Evolutionary conservation across 176 grass and related monocot species (phyloP).

Genomic region (Saccharum spontaneum): DNA sequence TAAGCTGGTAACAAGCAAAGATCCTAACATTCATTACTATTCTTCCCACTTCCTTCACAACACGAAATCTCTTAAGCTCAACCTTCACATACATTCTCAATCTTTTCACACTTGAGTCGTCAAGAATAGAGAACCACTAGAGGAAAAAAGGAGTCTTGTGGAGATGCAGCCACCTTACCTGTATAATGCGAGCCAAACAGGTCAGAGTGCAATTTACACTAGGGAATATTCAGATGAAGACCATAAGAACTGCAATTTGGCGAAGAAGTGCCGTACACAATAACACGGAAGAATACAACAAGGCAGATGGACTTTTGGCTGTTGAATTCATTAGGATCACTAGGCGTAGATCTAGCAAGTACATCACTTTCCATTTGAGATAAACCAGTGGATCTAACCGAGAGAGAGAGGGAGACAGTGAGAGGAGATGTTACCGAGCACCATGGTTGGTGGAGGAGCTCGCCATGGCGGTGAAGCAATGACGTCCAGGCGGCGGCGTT

Average conservation of each 20-base stretch:
- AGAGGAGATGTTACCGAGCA: too few species aligned
- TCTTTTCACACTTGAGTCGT: conserved; percentile 25
- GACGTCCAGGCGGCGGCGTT: too few species aligned
- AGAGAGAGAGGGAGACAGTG: too few species aligned
- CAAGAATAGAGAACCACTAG: conserved; percentile 25
- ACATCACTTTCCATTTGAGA: too few species aligned
- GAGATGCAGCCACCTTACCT: conserved; percentile 42
- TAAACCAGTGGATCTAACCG: too few species aligned
- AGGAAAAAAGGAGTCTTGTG: conserved; percentile 29
- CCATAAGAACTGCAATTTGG: neutral
- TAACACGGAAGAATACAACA: conserved; percentile 65
- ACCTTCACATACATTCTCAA: conserved; percentile 80
- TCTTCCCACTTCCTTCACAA: conserved; percentile 60
- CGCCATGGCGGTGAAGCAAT: too few species aligned
- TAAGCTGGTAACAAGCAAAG: conserved; percentile 71
- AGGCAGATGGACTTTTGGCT: conserved; percentile 61
- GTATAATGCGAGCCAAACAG: conserved; percentile 32
- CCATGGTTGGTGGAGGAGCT: too few species aligned
- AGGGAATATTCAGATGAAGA: conserved; percentile 23
- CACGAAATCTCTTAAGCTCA: conserved; percentile 62
- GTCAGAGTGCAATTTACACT: conserved; percentile 13
- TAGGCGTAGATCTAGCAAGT: too few species aligned
- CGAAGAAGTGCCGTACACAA: conserved; percentile 44
- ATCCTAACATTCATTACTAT: conserved; percentile 84
- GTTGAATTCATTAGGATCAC: too few species aligned